Evolutionary conservation across 2,329 filamentous ascomycete species (phyloP).

Genomic region (Huntiella abstrusa): DNA sequence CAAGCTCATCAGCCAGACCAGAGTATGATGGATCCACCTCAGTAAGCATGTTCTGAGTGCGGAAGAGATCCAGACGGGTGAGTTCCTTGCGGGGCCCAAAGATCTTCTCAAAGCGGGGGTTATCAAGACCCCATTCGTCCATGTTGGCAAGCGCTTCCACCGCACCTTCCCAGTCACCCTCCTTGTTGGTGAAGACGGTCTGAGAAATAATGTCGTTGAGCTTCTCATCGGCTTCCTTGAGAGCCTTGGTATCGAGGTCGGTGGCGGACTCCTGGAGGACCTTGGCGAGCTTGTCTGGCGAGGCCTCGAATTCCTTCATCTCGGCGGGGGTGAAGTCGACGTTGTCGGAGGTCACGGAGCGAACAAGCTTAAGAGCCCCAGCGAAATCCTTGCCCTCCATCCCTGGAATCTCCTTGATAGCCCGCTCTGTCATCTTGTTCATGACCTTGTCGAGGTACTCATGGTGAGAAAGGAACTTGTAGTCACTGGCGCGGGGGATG

Average conservation of each 20-base stretch:
- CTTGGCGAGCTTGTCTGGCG: constrained; percentile 21
- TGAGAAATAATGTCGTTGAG: constrained; percentile 9
- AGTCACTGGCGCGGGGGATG: constrained; percentile 30
- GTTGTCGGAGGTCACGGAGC: constrained; percentile 23
- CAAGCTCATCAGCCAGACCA: constrained; percentile 23
- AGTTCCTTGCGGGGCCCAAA: constrained; percentile 11
- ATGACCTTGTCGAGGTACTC: constrained; percentile 27
- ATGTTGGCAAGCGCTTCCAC: constrained; percentile 17
- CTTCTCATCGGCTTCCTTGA: constrained; percentile 9
- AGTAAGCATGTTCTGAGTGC: constrained; percentile 11
- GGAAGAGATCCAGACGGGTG: constrained; percentile 9
- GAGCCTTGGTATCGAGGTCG: constrained; percentile 5
- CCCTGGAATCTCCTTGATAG: constrained; percentile 28
- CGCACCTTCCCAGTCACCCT: constrained; percentile 16
- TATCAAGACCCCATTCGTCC: constrained; percentile 15
- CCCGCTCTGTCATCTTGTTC: constrained; percentile 27
- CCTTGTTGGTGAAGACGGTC: constrained; percentile 13
- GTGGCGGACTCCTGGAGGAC: constrained; percentile 5
- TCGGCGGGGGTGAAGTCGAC: constrained; percentile 32
- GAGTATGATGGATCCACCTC: constrained; percentile 12
- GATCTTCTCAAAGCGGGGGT: constrained; percentile 12
- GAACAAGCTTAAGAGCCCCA: constrained; percentile 24
- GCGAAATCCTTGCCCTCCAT: constrained; percentile 25
- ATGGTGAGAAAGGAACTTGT: constrained; percentile 38
- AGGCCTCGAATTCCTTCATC: constrained; percentile 30